Percentiles rank a stretch among this genome's conserved stretches.
These are phyloP conservation scores for Cytospora mali DNA, from an alignment of 2,329 filamentous ascomycete species.

Conservation along the genomic window DNA sequence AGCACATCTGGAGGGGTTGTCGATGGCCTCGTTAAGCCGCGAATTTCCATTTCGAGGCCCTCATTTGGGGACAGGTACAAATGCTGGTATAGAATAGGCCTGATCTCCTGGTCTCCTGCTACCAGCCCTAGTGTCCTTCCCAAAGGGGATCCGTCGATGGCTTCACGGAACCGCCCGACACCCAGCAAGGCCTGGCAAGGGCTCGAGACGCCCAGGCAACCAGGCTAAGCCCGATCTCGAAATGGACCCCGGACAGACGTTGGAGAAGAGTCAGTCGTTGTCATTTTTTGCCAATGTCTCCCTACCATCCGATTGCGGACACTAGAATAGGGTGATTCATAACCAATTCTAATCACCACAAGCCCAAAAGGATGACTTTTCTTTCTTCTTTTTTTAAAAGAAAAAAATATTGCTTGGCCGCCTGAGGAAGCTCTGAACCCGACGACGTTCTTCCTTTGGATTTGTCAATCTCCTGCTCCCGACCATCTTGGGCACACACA, in stretches of 20 bases:
- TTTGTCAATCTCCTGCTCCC: background rate
- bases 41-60: slow-evolving; percentile 6
- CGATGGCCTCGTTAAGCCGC: slow-evolving; percentile 17
- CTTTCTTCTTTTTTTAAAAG: no score
- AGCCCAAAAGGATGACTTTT: background rate
- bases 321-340: slow-evolving; percentile 12
- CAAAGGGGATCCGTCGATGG: slow-evolving; percentile 17
- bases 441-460: background rate
- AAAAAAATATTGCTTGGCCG: slow-evolving; percentile 9
- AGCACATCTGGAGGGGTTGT: slow-evolving; percentile 3
- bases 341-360: slow-evolving; percentile 7
- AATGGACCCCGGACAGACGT: slow-evolving; percentile 13
- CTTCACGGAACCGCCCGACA: slow-evolving; percentile 16
- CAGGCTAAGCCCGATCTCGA: slow-evolving; percentile 10
- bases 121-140: background rate
- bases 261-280: slow-evolving; percentile 10
- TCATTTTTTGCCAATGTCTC: slow-evolving; percentile 15
- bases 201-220: slow-evolving; percentile 3
- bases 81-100: background rate
- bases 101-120: slow-evolving; percentile 5
- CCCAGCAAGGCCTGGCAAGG: background rate
- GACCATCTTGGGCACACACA: background rate
- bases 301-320: slow-evolving; percentile 21
- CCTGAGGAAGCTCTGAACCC: slow-evolving; percentile 10
- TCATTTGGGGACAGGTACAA: slow-evolving; percentile 1